Evolutionary conservation across 2,329 filamentous ascomycete genomes (phyloP).

Genomic region (Hypomyces perniciosus): DNA sequence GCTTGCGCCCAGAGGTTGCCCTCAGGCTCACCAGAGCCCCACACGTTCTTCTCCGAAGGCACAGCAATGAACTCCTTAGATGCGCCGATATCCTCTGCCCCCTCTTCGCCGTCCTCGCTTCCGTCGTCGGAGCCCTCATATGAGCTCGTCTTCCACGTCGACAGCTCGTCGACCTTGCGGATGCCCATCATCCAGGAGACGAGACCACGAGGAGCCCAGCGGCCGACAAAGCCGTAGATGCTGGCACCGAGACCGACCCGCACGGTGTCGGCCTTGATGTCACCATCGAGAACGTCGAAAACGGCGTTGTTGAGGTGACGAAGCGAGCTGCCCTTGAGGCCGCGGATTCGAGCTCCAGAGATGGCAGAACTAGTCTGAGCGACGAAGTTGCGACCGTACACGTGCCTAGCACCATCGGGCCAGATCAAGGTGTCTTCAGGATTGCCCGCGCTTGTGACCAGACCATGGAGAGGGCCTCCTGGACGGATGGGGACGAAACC

Average conservation of each 20-base stretch:
- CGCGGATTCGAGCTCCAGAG: conserved; percentile 51
- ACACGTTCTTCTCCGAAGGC: conserved; percentile 35
- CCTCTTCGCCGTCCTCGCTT: conserved; percentile 30
- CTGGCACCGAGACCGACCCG: conserved; percentile 80
- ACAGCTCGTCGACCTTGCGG: conserved; percentile 52
- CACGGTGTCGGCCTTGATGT: conserved; percentile 55
- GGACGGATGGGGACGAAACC: conserved; percentile 48
- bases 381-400: conserved; percentile 59
- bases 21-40: conserved; percentile 34
- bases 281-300: conserved; percentile 77
- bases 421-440: conserved; percentile 51
- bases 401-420: conserved; percentile 53
- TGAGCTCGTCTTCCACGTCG: conserved; percentile 45
- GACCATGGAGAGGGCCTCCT: conserved; percentile 27
- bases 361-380: conserved; percentile 50
- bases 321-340: conserved; percentile 62
- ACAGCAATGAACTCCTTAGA: conserved; percentile 47
- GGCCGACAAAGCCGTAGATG: conserved; percentile 79
- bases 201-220: conserved; percentile 67
- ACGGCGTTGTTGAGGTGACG: conserved; percentile 79
- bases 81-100: conserved; percentile 14
- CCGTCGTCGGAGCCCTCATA: conserved; percentile 32
- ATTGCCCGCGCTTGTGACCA: conserved; percentile 36
- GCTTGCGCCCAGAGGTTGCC: conserved; percentile 3
- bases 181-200: conserved; percentile 95